Base-by-base conservation (phyloP, 164 flowering plant genomes). In the Magnolia changhungtana region DNA sequence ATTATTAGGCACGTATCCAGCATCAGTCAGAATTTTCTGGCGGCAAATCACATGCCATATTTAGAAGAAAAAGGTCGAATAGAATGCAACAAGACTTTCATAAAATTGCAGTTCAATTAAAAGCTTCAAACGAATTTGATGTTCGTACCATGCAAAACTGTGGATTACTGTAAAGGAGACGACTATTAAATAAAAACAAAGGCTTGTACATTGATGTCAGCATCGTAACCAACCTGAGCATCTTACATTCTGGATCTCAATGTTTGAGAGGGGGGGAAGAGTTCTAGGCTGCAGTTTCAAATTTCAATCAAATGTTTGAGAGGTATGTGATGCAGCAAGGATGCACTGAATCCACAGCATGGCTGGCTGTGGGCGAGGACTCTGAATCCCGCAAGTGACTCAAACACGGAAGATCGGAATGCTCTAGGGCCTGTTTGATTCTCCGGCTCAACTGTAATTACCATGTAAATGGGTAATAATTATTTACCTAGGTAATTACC, bases 1-100 rank as follows among this genome's bases (percentile, higher is more conserved):
- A 85, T 89, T 49, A 27, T 37, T 88, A 63, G 96, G 89, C 13
- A 83, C 81, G 82, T 89, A 92, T 76, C 98, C 97, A 78, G 90
- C 97, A 76, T 89, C 92, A 72, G 29, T 59, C 76, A 94, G 84
- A 72, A 92, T 87, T 79, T 81, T 82, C 98, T 75, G 72, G 49
- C 19, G 2, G 37, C 58, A 64, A 21, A 63, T 16, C 71, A 68
- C 29, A 24, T 31, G 10, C 18, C 71, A 68, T 45, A 27, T 29
- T 68, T 8, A 68, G 50, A 27, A 31, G 71, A 68, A 68, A 29
- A 16, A 6, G 10, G 4, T 5, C 3, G 18, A 55, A 55, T 55
- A 16, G 3, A 16, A 16, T 37, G 45, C 45, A 11, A 55, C 61
- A 55, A 55, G 13, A 55, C 13, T 55, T 11, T 55, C 61, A 55